Conservation (phyloP, 1,139 yeast species). For the Sugiyamaella grinbergsii region DNA sequence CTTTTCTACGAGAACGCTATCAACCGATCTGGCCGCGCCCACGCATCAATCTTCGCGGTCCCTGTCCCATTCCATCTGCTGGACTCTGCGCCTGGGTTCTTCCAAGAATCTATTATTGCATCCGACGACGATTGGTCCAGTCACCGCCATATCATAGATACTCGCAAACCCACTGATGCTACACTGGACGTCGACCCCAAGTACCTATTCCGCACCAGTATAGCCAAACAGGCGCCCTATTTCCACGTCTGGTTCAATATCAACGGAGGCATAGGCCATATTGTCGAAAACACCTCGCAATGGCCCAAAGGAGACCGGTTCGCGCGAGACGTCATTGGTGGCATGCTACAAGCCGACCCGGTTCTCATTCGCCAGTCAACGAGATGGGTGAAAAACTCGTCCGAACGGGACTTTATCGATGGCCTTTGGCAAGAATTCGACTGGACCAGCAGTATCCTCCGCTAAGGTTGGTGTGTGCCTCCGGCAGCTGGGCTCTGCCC, state of each 20-base stretch:
- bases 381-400: conserved; percentile 38
- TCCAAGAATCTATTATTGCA: conserved; percentile 47
- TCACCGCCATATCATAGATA: conserved; percentile 45
- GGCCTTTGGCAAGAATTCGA: conserved; percentile 39
- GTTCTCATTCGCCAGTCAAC: conserved; percentile 39
- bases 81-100: conserved; percentile 45
- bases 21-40: conserved; percentile 39
- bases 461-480: too few relatives aligned
- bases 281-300: conserved; percentile 45
- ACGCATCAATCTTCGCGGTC: conserved; percentile 49
- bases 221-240: conserved; percentile 53
- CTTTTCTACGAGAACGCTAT: conserved; percentile 52
- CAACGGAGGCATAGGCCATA: conserved; percentile 54
- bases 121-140: conserved; percentile 48
- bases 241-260: conserved; percentile 54
- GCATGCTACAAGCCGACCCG: conserved; percentile 46
- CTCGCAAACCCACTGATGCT: conserved; percentile 36
- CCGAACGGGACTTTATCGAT: conserved; percentile 33
- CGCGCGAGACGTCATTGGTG: conserved; percentile 51
- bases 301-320: conserved; percentile 54
- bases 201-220: conserved; percentile 44
- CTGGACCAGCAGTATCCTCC: conserved; percentile 36
- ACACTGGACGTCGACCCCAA: conserved; percentile 36
- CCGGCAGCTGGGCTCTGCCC: not conserved
- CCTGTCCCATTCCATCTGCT: conserved; percentile 46